phyloP scores from a whole-genome alignment of 441 rosid species.

The Gossypium gossypioides region DNA sequence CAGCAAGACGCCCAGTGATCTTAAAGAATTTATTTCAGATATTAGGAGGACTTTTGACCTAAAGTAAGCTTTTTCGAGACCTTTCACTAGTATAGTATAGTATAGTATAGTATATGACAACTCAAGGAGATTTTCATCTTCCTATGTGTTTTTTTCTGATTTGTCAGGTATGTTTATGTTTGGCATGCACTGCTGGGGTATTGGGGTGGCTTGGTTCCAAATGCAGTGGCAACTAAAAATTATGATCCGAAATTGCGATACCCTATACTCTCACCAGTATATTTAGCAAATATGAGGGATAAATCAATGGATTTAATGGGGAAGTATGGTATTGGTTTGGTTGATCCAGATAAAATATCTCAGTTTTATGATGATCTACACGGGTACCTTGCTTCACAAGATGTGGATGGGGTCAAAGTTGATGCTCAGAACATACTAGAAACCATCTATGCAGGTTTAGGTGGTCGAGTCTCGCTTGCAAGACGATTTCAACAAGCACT shows the following conservation, averaged over 20 bases:
- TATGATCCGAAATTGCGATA: slow-evolving; percentile 33
- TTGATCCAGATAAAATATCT: slow-evolving; percentile 38
- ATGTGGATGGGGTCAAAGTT: slow-evolving; percentile 51
- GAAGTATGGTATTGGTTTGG: slow-evolving; percentile 36
- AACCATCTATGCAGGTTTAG: slow-evolving; percentile 32
- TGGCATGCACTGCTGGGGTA: slow-evolving; percentile 42
- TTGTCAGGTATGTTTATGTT: slow-evolving; percentile 32
- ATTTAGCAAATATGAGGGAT: slow-evolving; percentile 38
- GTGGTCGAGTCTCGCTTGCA: slow-evolving; percentile 41
- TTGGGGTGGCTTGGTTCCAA: slow-evolving; percentile 49
- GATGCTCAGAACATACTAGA: slow-evolving; percentile 53
- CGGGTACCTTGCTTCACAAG: slow-evolving; percentile 39
- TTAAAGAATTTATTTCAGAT: slow-evolving; percentile 41
- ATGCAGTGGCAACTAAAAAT: slow-evolving; percentile 25
- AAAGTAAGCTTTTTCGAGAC: slow-evolving; percentile 25
- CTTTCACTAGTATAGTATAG: not conserved
- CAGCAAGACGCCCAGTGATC: slow-evolving; percentile 21
- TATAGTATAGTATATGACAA: not conserved
- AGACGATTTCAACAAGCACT: slow-evolving; percentile 41
- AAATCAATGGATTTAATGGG: slow-evolving; percentile 35
- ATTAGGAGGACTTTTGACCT: slow-evolving; percentile 35
- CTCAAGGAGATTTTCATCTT: slow-evolving; percentile 10
- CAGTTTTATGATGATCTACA: slow-evolving; percentile 49
- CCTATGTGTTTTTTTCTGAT: slow-evolving; percentile 1
- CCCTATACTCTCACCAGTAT: slow-evolving; percentile 37